phyloP scores from a whole-genome alignment of 1,139 yeast genomes.

The Taphrina sp. region DNA sequence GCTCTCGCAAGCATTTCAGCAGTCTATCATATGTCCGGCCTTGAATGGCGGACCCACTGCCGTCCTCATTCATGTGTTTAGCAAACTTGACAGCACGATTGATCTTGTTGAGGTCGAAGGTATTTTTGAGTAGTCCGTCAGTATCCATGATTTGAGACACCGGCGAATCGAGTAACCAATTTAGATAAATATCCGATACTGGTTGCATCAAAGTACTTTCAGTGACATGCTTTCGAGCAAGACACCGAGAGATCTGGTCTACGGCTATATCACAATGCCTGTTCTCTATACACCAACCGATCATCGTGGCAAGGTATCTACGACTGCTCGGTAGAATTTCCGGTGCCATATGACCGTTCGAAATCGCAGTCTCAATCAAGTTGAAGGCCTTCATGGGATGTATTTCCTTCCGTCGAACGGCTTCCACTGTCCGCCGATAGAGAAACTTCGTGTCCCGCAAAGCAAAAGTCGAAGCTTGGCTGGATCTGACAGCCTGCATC shows the following conservation, averaged over 20 bases:
- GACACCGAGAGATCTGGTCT: slow-evolving; percentile 12
- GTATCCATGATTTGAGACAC: slow-evolving; percentile 1
- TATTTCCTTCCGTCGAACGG: slow-evolving; percentile 4
- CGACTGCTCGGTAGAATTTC: neutral
- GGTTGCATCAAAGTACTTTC: slow-evolving; percentile 14
- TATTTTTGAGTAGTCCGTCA: neutral
- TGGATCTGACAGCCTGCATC: no score
- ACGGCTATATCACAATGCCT: slow-evolving; percentile 17
- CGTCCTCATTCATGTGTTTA: slow-evolving; percentile 7
- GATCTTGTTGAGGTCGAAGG: neutral
- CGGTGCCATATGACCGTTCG: slow-evolving; percentile 16
- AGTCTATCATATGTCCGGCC: slow-evolving; percentile 13
- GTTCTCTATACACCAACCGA: neutral
- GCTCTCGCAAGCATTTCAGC: neutral
- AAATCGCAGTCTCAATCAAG: slow-evolving; percentile 14
- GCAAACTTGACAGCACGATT: slow-evolving; percentile 3
- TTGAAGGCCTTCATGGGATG: slow-evolving; percentile 26
- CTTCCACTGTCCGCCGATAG: no score
- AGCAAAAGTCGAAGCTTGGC: no score
- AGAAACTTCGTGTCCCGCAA: no score
- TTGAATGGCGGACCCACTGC: neutral
- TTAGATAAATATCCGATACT: slow-evolving; percentile 20
- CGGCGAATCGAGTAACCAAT: no score
- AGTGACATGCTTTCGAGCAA: slow-evolving; percentile 5
- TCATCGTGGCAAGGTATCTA: neutral